A percentile compares a stretch with the other conserved stretches of the same genome.
phyloP scores from a whole-genome alignment of 805 yeast species.

The Saturnispora mendoncae region DNA sequence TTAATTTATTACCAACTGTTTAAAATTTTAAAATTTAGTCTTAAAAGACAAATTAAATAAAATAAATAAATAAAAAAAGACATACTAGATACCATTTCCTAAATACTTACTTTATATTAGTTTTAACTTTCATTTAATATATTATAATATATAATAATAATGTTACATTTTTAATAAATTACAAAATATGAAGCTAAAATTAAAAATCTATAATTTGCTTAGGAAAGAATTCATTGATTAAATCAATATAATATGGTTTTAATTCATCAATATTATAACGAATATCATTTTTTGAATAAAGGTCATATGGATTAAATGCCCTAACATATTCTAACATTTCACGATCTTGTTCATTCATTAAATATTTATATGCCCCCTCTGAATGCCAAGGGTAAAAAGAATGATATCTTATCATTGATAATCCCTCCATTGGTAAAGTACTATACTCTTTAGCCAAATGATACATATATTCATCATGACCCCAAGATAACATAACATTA shows the following conservation, averaged over 20 bases:
- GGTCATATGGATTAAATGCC: conserved; percentile 59
- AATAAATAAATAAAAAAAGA: too few relatives aligned
- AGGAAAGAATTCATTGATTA: conserved; percentile 64
- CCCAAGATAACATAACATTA: conserved; percentile 68
- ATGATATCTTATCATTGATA: conserved; percentile 70
- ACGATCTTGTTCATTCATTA: conserved; percentile 56
- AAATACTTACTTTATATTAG: too few relatives aligned
- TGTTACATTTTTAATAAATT: too few relatives aligned
- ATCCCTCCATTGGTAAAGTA: conserved; percentile 52
- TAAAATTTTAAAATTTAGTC: not conserved
- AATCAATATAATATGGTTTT: conserved; percentile 49
- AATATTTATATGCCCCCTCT: conserved; percentile 53
- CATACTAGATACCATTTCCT: too few relatives aligned
- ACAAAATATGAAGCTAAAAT: too few relatives aligned
- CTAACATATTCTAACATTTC: conserved; percentile 55
- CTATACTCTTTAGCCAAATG: conserved; percentile 60
- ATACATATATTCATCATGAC: conserved; percentile 73
- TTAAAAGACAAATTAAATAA: not conserved
- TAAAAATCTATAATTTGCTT: conserved; percentile 46
- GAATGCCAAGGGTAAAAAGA: conserved; percentile 74
- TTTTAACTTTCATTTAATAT: too few relatives aligned
- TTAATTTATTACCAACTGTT: conserved; percentile 22
- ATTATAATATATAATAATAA: too few relatives aligned
- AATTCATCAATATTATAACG: conserved; percentile 40
- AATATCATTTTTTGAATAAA: conserved; percentile 53